Conservation (phyloP, 768 basidiomycete species). For the Rhodotorula babjevae region DNA sequence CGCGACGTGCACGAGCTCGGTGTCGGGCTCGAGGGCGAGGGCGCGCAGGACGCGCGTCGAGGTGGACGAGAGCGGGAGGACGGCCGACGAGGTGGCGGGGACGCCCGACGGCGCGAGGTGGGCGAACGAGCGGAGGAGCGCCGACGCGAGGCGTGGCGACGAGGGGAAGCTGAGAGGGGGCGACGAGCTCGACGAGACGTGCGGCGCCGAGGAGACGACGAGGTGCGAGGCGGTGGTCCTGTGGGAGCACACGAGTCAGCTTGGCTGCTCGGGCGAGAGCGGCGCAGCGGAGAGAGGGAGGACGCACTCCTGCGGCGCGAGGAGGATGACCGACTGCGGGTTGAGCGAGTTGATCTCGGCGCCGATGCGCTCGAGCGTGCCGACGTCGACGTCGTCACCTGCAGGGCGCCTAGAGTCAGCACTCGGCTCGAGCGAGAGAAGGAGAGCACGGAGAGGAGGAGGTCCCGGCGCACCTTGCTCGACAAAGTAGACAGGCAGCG, state of each 20-base stretch:
- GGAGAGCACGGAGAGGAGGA: background rate
- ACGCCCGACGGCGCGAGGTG: background rate
- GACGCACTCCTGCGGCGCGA: slow-evolving; percentile 10
- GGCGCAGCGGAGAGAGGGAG: background rate
- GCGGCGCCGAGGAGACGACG: slow-evolving; percentile 7
- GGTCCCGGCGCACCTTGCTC: slow-evolving; percentile 19
- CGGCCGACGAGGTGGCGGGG: background rate
- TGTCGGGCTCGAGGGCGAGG: slow-evolving; percentile 3
- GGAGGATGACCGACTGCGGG: slow-evolving; percentile 10
- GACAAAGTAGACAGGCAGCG: slow-evolving; percentile 29
- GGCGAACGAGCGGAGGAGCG: slow-evolving; percentile 13
- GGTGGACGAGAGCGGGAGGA: background rate
- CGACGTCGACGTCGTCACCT: background rate
- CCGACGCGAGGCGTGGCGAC: background rate
- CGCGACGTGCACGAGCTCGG: slow-evolving; percentile 11
- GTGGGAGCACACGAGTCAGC: background rate
- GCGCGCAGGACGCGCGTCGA: background rate
- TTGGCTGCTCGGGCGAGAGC: too few relatives aligned
- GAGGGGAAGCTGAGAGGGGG: background rate
- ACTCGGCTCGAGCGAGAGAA: background rate
- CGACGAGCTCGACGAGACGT: background rate
- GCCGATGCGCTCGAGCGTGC: background rate
- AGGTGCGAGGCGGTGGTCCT: slow-evolving; percentile 3
- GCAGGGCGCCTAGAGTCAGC: background rate
- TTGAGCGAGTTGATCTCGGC: slow-evolving; percentile 17